Base-by-base conservation (phyloP, 495 filamentous ascomycete genomes). In the Neurospora tetraspora region DNA sequence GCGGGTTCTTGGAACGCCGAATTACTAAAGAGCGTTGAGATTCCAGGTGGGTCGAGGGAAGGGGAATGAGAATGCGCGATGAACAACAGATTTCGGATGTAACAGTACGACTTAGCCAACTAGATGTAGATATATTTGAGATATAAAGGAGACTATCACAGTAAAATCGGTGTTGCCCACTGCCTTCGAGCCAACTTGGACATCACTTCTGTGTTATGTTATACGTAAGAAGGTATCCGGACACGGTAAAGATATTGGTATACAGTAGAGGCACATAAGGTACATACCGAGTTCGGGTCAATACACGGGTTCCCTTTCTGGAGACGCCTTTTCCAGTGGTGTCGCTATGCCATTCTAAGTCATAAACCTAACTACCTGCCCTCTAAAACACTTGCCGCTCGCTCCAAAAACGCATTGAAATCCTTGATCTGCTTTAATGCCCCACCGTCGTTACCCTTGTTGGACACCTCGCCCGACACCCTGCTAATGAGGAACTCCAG, bases 371-470 rank as follows among this genome's bases (percentile, higher is more conserved):
- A 1, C 65, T 74, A 76, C 74, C 80, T 81, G 43, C 82, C 74
- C 77, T 89, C 86, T 59, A 89, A 78, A 16, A 80, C 84, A 20
- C 80, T 76, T 14, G 86, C 85, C 18, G 85, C 80, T 42, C 86
- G 80, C 76, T 88, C 87, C 47, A 89, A 79, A 74, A 89, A 88
- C 39, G 81, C 81, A 72, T 89, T 89, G 73, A 88, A 88, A 38
- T 86, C 85, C 73, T 80, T 85, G 73, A 89, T 83, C 74, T 86
- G 84, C 72, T 82, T 83, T 74, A 88, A 78, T 3, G 83, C 74
- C 6, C 86, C 86, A 16, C 87, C 87, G 3, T 81, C 79, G 12
- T 81, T 81, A 59, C 84, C 79, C 31, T 76, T 78, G 53, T 76
- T 80, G 72, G 83, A 83, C 1, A 82, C 83, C 70, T 86, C 81